Conservation (phyloP, 257 asterid species). For the Solanum virginianum region DNA sequence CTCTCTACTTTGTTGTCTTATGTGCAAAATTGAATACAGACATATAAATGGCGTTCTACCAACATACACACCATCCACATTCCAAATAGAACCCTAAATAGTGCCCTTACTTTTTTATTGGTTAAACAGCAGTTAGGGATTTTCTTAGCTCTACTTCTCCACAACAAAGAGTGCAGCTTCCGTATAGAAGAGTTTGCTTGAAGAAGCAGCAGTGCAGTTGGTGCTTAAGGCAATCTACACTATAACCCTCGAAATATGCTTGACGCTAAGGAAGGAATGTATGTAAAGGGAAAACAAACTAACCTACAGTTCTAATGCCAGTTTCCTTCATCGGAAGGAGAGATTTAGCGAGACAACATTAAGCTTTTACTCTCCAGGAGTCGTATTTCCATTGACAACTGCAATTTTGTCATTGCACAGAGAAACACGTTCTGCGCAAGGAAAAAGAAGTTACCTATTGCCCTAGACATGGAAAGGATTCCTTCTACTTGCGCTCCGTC, state of each 20-base stretch:
- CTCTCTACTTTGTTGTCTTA: background rate
- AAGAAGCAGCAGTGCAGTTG: background rate
- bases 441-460: constrained; percentile 3
- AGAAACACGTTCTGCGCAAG: background rate
- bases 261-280: background rate
- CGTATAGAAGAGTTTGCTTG: background rate
- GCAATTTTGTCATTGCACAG: background rate
- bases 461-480: constrained; percentile 10
- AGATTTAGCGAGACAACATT: background rate
- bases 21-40: background rate
- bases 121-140: background rate
- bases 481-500: constrained; percentile 9
- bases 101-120: background rate
- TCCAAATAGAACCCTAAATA: background rate
- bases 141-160: background rate
- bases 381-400: background rate
- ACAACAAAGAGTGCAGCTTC: background rate
- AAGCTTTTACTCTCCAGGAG: background rate
- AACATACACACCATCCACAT: background rate
- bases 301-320: background rate
- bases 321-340: background rate
- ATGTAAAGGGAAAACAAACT: background rate
- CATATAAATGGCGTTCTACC: background rate
- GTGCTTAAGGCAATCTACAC: background rate
- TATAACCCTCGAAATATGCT: background rate